Conservation (phyloP, 2,329 filamentous ascomycete species). For the Decorospora gaudefroyi region DNA sequence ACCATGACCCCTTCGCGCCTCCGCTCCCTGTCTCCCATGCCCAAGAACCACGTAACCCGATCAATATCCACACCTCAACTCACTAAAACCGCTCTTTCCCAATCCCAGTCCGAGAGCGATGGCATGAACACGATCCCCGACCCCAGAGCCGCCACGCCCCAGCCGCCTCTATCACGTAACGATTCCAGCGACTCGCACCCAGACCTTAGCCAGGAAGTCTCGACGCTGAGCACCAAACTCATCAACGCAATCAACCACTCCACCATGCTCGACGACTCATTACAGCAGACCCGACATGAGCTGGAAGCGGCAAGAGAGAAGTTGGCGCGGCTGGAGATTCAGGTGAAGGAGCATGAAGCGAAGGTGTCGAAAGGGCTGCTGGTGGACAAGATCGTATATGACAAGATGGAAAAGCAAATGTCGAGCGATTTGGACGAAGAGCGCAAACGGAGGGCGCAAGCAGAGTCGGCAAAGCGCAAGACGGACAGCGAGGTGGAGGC, state of each 20-base stretch:
- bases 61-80: constrained; percentile 47
- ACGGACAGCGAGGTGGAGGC: constrained; percentile 93
- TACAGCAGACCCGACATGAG: constrained; percentile 81
- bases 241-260: constrained; percentile 98
- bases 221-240: constrained; percentile 89
- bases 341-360: constrained; percentile 70
- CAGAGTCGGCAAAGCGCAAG: constrained; percentile 72
- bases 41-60: constrained; percentile 46
- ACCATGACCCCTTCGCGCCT: constrained; percentile 45
- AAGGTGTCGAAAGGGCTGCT: constrained; percentile 74
- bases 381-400: constrained; percentile 73
- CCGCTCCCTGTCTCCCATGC: constrained; percentile 44
- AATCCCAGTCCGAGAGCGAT: constrained; percentile 54
- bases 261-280: constrained; percentile 84
- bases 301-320: constrained; percentile 72
- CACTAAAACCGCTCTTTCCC: constrained; percentile 38
- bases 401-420: constrained; percentile 55
- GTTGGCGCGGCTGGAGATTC: constrained; percentile 69
- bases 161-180: constrained; percentile 39
- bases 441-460: constrained; percentile 47
- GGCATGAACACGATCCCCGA: constrained; percentile 71
- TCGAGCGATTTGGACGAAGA: constrained; percentile 51
- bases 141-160: constrained; percentile 52
- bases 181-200: constrained; percentile 59
- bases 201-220: constrained; percentile 75